Percentiles rank a stretch among this genome's conserved stretches.
Evolutionary conservation across 2,329 filamentous ascomycete genomes (phyloP).

Genomic region (Lecanoromycetidae sp.): DNA sequence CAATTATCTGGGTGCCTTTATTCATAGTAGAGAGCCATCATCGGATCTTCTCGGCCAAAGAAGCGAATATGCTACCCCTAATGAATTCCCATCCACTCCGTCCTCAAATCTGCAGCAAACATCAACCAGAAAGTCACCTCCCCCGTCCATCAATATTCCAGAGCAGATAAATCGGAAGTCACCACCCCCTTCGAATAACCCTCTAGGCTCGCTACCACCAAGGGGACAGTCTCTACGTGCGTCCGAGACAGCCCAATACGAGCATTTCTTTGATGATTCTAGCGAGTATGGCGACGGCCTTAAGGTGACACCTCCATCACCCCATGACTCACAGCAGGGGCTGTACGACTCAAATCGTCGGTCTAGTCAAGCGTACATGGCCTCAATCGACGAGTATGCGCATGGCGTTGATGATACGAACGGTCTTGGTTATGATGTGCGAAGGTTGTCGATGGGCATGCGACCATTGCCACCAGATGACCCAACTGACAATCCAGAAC

Average conservation of each 20-base stretch:
- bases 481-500: constrained; percentile 78
- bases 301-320: constrained; percentile 31
- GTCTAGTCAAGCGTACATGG: constrained; percentile 15
- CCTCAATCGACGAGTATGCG: constrained; percentile 8
- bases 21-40: constrained; percentile 26
- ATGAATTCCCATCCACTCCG: constrained; percentile 17
- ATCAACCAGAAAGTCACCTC: constrained; percentile 10
- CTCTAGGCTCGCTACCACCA: not conserved
- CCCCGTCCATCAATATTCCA: constrained; percentile 9
- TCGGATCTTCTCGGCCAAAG: constrained; percentile 19
- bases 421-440: constrained; percentile 22
- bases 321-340: constrained; percentile 19
- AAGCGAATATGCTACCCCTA: constrained; percentile 15
- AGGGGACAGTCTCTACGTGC: constrained; percentile 20
- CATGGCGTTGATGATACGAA: constrained; percentile 18
- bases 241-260: constrained; percentile 18
- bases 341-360: constrained; percentile 7
- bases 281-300: constrained; percentile 46
- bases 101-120: constrained; percentile 12
- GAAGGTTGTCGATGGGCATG: constrained; percentile 30
- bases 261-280: constrained; percentile 35
- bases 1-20: constrained; percentile 28
- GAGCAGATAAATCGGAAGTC: not conserved
- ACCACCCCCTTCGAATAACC: not conserved
- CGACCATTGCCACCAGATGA: constrained; percentile 82